Evolutionary conservation across 768 basidiomycete genomes (phyloP).

Genomic region (Paxillus ammoniavirescens): DNA sequence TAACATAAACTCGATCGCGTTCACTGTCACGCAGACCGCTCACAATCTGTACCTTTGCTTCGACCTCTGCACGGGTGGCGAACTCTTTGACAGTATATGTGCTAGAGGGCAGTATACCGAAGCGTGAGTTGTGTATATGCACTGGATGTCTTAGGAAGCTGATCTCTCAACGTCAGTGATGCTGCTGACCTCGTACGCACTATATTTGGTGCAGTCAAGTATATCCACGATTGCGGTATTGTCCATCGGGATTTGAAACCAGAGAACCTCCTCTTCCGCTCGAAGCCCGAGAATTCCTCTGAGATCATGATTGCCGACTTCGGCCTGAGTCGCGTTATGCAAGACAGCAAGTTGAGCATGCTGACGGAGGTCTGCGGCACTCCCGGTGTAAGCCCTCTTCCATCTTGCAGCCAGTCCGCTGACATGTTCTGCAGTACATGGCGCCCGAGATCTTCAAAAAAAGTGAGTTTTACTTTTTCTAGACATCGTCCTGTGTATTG

Average conservation of each 20-base stretch:
- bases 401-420: background rate
- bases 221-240: constrained; percentile 89
- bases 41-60: constrained; percentile 94
- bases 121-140: constrained; percentile 49
- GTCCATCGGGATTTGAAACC: constrained; percentile 98
- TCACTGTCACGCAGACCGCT: constrained; percentile 53
- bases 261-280: constrained; percentile 95
- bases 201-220: constrained; percentile 83
- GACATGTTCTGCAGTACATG: constrained; percentile 61
- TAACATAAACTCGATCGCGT: background rate
- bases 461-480: constrained; percentile 42
- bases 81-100: constrained; percentile 99
- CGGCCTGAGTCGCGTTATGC: constrained; percentile 87
- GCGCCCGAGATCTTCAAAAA: constrained; percentile 96
- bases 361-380: constrained; percentile 97
- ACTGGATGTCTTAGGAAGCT: constrained; percentile 10
- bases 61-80: constrained; percentile 95
- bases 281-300: constrained; percentile 75
- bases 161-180: constrained; percentile 54
- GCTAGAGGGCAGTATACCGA: constrained; percentile 97
- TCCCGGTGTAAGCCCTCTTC: constrained; percentile 58
- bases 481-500: background rate
- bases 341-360: constrained; percentile 82
- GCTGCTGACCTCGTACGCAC: constrained; percentile 87
- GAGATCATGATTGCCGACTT: constrained; percentile 99